Base-by-base conservation (phyloP, 2,329 filamentous ascomycete genomes). In the Westerdykella aurantiaca region DNA sequence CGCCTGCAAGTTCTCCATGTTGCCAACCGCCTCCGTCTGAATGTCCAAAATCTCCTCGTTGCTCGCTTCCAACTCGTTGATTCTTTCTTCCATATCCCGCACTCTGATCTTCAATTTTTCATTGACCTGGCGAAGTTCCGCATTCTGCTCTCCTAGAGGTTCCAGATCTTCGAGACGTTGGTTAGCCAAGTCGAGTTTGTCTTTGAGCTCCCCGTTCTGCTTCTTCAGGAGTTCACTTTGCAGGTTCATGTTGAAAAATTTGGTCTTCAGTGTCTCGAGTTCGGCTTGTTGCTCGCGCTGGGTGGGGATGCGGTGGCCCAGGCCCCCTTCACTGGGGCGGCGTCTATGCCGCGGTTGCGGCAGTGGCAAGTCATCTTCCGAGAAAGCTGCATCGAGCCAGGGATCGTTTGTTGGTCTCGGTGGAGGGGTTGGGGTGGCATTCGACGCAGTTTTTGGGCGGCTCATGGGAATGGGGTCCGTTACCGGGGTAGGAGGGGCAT, bases 161-260 rank as follows among this genome's bases (percentile, higher is more conserved):
- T 63, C 56, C 3, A 66, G 45, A 34, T 55, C 52, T 21, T 61
- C 54, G 22, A 61, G 47, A 6, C 56, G 56, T 41, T 60, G 44
- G 23, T 53, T 50, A 4, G 56, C 50, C 34, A 48, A 46, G 3
- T 64, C 58, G 38, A 60, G 37, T 14, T 53, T 41, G 7, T 61
- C 53, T 13, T 61, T 56, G 16, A 63, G 46, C 21, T 64, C 55
- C 2, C 48, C 51, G n/a, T 64, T 64, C 25, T 61, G 53, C 31
- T 60, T 58, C 35, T 55, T 55, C 37, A 63, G 39, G 16, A 66
- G 47, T 37, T 63, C 55, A 1, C 63, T 53, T 22, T 61, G 58
- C 46, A 67, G 50, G 23, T 59, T 64, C 42, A 60, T 39, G 38
- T 58, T 56, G 37, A 66, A 65, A 40, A 64, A 43, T 6, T 34